Conservation (phyloP, 1,284 basidiomycete genomes). For the Waitea zeae region DNA sequence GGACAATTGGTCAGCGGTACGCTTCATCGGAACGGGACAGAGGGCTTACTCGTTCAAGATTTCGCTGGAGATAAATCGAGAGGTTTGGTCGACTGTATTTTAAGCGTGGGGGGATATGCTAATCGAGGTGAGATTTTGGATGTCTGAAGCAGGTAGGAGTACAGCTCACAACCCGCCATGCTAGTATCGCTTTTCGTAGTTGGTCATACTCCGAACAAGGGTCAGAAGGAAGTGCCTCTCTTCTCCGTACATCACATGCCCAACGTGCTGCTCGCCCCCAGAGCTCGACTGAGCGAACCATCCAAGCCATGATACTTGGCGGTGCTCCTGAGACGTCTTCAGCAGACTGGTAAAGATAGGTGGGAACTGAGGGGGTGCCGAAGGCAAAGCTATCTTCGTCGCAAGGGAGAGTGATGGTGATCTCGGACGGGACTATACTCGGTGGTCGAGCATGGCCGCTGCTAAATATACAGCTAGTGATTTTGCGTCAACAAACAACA, state of each 20-base stretch:
- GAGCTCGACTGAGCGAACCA: conserved; percentile 2
- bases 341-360: neutral
- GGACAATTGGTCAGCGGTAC: no score
- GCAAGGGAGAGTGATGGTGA: conserved; percentile 1
- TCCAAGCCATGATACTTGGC: conserved; percentile 4
- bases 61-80: conserved; percentile 1
- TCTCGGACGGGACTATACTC: conserved; percentile 1
- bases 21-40: no score
- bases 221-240: no score
- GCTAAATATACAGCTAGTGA: conserved; percentile 1
- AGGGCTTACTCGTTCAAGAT: neutral
- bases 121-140: no score
- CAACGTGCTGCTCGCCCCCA: conserved; percentile 3
- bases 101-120: neutral
- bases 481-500: neutral
- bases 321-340: no score
- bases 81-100: conserved; percentile 3
- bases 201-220: no score
- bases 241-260: neutral
- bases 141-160: no score
- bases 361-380: conserved; percentile 1
- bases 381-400: conserved; percentile 4
- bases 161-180: no score
- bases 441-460: conserved; percentile 2
- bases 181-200: no score